Percentiles rank a stretch among this genome's conserved stretches.
Evolutionary conservation across 176 grass and related monocot species (phyloP).

Genomic region (Guadua angustifolia): DNA sequence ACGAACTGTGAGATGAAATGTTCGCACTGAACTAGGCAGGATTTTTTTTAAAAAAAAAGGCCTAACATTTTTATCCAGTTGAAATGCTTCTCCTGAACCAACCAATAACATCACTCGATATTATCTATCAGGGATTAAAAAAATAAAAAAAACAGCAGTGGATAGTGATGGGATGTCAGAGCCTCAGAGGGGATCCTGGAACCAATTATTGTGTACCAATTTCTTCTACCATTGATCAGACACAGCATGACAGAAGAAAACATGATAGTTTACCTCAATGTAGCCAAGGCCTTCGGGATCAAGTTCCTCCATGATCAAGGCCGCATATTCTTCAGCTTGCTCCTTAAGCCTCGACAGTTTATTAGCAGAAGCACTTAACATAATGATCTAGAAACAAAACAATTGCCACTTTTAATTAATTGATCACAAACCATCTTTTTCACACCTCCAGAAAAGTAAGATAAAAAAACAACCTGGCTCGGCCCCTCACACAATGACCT

Average conservation of each 20-base stretch:
- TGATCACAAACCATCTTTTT: conserved; percentile 38
- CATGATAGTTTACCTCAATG: conserved; percentile 71
- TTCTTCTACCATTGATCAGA: neutral
- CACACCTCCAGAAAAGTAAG: conserved; percentile 31
- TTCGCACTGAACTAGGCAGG: neutral
- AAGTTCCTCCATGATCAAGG: conserved; percentile 96
- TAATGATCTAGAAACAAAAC: conserved; percentile 75
- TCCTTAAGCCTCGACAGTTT: conserved; percentile 88
- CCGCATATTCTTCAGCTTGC: conserved; percentile 92
- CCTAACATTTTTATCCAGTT: neutral
- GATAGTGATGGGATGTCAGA: conserved; percentile 23
- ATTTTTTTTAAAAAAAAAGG: neutral
- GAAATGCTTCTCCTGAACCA: conserved; percentile 13
- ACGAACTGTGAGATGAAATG: neutral
- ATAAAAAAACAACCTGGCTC: conserved; percentile 36
- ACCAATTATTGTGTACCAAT: conserved; percentile 16
- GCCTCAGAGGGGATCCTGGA: conserved; percentile 6
- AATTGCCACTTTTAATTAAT: conserved; percentile 23
- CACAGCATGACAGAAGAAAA: neutral
- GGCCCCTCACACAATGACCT: conserved; percentile 44
- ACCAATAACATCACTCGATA: neutral
- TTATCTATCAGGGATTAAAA: neutral
- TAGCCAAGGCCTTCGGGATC: conserved; percentile 94
- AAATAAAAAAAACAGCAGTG: neutral
- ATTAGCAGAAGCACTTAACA: conserved; percentile 88